Evolutionary conservation across 805 yeast species (phyloP), one percentile per base, ranked within the genome.

Genomic region (Yamadazyma ubonensis): DNA sequence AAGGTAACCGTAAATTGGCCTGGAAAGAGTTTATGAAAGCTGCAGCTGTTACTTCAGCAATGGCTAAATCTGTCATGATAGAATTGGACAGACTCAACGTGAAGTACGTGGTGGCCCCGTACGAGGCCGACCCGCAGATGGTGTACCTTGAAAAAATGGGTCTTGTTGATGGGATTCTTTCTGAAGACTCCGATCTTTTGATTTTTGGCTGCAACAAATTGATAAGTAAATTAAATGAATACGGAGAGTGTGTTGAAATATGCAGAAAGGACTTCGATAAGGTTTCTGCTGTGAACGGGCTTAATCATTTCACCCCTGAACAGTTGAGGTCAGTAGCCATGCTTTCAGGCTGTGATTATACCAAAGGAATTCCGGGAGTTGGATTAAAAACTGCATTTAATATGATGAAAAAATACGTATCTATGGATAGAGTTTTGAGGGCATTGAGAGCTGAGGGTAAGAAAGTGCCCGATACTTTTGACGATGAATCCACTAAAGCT

Each of bases 41-140:
- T 27, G 85, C 95, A 4, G 90, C 84, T 51, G 84, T 93, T 9
- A 85, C 96, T 2, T 88, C 96, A 1, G 79, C 79, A 46, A 89
- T 93, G 93, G 97, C 96, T 4, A 86, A 86, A 51, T 74, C 87
- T 9, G 71, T 91, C 9, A 88, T 90, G 55, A 84, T 82, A 29
- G 83, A 76, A 52, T 70, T 95, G 46, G 80, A 79, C 49, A 48
- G 58, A 10, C 67, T 73, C 33, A 60, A 63, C 1, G 78, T 93
- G 35, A 75, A 71, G 43, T 91, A 77, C 52, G 76, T 93, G 6
- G 99, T 93, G 6, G 98, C 99, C 0, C 99, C 99, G 0, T 93
- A 88, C 57, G 99, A 93, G 63, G 99, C 99, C 0, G 99, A 93
- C 59, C 84, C 99, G 1, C 99, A 93, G 59, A 78, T 93, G 84